phyloP scores from a whole-genome alignment of 2,329 filamentous ascomycete genomes.

The Fusarium praegraminearum region DNA sequence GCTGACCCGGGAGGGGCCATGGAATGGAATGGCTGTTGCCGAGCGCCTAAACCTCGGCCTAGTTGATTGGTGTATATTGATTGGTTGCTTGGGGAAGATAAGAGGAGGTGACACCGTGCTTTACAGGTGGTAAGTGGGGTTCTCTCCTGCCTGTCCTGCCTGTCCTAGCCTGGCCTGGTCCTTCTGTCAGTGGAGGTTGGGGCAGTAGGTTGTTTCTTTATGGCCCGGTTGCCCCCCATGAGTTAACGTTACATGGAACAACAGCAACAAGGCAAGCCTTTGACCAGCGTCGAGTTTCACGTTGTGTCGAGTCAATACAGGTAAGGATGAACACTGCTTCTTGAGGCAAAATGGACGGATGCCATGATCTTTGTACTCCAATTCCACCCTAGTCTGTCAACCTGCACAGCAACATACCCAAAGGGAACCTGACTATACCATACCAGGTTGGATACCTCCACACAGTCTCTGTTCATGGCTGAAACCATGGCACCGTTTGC shows the following conservation, averaged over 20 bases:
- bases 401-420: slow-evolving; percentile 29
- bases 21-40: slow-evolving; percentile 34
- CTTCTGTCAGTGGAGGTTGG: slow-evolving; percentile 8
- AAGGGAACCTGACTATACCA: slow-evolving; percentile 33
- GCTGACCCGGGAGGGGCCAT: slow-evolving; percentile 45
- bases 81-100: slow-evolving; percentile 30
- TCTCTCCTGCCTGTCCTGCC: not conserved
- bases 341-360: slow-evolving; percentile 34
- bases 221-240: slow-evolving; percentile 29
- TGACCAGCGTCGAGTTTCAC: slow-evolving; percentile 22
- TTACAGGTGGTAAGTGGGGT: slow-evolving; percentile 27
- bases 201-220: slow-evolving; percentile 21
- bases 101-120: not conserved
- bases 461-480: slow-evolving; percentile 25
- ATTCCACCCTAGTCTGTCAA: slow-evolving; percentile 32
- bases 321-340: slow-evolving; percentile 39
- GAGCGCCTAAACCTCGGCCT: slow-evolving; percentile 46
- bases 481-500: slow-evolving; percentile 40
- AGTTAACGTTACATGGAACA: slow-evolving; percentile 49
- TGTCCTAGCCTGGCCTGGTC: not conserved
- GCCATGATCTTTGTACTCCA: slow-evolving; percentile 39
- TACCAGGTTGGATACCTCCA: slow-evolving; percentile 26
- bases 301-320: slow-evolving; percentile 37
- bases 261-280: slow-evolving; percentile 20
- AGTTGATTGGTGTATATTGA: slow-evolving; percentile 21